Evolutionary conservation across 108 stramenopile species (phyloP).

Genomic region (Craspedostauros australis): DNA sequence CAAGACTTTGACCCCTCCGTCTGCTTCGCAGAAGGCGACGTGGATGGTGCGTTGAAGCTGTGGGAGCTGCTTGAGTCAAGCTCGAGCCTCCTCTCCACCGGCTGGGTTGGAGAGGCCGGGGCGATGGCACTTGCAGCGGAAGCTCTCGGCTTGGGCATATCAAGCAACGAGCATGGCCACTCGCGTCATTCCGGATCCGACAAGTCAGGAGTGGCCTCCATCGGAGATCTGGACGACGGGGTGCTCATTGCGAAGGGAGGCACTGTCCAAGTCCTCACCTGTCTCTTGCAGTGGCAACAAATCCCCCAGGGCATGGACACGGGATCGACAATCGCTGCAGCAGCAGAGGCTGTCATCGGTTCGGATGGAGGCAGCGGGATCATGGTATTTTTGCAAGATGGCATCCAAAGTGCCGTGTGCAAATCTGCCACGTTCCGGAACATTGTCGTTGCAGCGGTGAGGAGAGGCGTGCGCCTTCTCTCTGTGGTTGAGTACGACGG

Average conservation of each 20-base stretch:
- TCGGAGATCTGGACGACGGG: conserved; percentile 32
- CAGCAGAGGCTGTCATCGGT: conserved; percentile 57
- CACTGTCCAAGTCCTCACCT: conserved; percentile 43
- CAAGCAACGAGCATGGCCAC: conserved; percentile 36
- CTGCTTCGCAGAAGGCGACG: conserved; percentile 19
- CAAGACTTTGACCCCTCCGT: conserved; percentile 38
- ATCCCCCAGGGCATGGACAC: not conserved
- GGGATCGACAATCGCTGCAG: conserved; percentile 37
- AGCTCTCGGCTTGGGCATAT: conserved; percentile 80
- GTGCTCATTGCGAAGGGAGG: conserved; percentile 30
- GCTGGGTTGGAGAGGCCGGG: conserved; percentile 85
- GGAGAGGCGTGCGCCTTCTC: conserved; percentile 57
- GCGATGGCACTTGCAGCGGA: conserved; percentile 87
- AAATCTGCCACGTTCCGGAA: conserved; percentile 45
- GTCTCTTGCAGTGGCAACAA: conserved; percentile 26
- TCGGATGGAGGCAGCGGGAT: conserved; percentile 52
- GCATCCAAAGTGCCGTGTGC: conserved; percentile 52
- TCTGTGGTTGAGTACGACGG: conserved; percentile 54
- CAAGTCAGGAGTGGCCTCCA: conserved; percentile 26
- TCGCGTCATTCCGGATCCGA: conserved; percentile 16
- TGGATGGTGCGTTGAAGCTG: conserved; percentile 16
- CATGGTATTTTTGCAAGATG: conserved; percentile 45
- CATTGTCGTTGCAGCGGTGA: conserved; percentile 45
- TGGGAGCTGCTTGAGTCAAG: conserved; percentile 57
- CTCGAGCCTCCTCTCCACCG: conserved; percentile 49